Base-by-base conservation (phyloP, 140 eudicot genomes). In the Cichorium intybus region DNA sequence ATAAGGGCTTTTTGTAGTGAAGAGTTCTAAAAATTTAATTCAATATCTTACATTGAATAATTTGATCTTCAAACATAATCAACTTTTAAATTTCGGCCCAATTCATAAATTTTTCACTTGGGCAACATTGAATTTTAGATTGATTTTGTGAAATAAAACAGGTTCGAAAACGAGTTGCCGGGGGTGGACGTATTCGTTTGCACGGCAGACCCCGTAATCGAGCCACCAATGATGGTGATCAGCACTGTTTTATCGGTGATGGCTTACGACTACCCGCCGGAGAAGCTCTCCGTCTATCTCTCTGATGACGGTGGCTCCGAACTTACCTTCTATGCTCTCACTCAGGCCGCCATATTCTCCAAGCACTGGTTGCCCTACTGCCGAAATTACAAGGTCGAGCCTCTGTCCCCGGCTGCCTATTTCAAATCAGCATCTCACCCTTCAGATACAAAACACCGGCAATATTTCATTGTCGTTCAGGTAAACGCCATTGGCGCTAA, bases 301-400 rank as follows among this genome's bases (percentile, higher is more conserved):
- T 92, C 98, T 2, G 98, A 92, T n/a, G 98, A 92, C n/a, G 98
- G 84, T 47, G 91, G 92, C 43, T 92, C 98, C 0, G 79, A 85
- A 11, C 75, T 88, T 23, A 88, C 98, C 34, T 92, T 92, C 60
- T 83, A 83, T 33, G 98, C 96, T 24, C 85, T 92, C 27, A 64
- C 71, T 27, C 92, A 85, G 55, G 95, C 98, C 6, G 82, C 93
- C 3, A 41, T 12, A 2, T 87, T 92, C 48, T 83, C 95, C 34
- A 64, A 70, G 68, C 80, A 83, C 15, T 92, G 98, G 98, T 47
- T 92, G 41, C 95, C 96, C 0, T 92, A 78, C 60, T 92, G 98
- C 60, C 80, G 81, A 52, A 85, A 77, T 18, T 88, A 73, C 52
- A 73, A 70, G 3, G 74, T 92, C 11, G 87, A 92, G 56, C 82